Evolutionary conservation across 306 rosid species (phyloP).

Genomic region (Vachellia pachyceras): DNA sequence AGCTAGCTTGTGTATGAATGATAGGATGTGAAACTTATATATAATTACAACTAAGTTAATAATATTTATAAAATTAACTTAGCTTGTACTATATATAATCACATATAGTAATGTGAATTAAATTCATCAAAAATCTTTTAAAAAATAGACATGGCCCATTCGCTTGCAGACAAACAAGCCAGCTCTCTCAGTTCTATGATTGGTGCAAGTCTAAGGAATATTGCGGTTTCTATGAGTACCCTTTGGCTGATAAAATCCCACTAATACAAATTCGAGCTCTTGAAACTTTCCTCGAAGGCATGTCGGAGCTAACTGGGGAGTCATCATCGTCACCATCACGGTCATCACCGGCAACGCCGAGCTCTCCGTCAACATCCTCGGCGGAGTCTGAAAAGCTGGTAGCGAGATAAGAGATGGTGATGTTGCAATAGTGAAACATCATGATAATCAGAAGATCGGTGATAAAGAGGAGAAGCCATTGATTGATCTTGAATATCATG

Average conservation of each 20-base stretch:
- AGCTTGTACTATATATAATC: too few species aligned
- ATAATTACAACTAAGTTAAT: too few species aligned
- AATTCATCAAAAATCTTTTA: too few species aligned
- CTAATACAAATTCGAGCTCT: slow-evolving; percentile 59
- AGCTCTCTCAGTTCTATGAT: slow-evolving; percentile 63
- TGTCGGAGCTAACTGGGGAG: slow-evolving; percentile 75
- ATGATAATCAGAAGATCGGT: not conserved
- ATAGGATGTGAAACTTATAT: too few species aligned
- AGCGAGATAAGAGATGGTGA: not conserved
- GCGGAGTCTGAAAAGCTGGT: slow-evolving; percentile 6
- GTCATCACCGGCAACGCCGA: not conserved
- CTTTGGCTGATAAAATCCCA: slow-evolving; percentile 63
- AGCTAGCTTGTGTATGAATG: too few species aligned
- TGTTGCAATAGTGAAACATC: slow-evolving; percentile 31
- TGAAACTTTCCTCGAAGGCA: slow-evolving; percentile 56
- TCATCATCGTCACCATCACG: slow-evolving; percentile 43
- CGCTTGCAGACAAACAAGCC: slow-evolving; percentile 36
- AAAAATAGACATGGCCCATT: too few species aligned
- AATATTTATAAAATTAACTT: too few species aligned
- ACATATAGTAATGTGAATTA: too few species aligned
- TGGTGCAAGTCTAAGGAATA: slow-evolving; percentile 60
- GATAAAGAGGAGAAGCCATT: slow-evolving; percentile 54
- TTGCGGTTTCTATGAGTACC: slow-evolving; percentile 66
- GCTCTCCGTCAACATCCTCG: slow-evolving; percentile 12
- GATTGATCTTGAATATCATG: slow-evolving; percentile 50